A percentile compares a stretch with the other conserved stretches of the same genome.
Conservation (phyloP, 2,329 filamentous ascomycete species). For the Diplodia intermedia region DNA sequence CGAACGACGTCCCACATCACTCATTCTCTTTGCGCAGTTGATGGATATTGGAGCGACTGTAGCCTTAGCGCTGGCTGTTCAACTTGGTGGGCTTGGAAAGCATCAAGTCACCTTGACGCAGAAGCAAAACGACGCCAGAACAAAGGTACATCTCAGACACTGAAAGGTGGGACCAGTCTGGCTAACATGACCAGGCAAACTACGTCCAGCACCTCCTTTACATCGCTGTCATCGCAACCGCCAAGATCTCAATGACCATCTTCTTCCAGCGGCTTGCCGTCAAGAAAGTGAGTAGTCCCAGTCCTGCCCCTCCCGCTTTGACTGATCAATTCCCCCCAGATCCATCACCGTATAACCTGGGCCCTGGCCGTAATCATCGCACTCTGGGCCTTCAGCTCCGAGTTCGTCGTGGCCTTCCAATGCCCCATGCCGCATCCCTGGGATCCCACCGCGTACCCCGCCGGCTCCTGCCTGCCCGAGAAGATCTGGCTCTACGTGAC, state of each 20-base stretch:
- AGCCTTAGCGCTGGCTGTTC: not conserved
- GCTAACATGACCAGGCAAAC: constrained; percentile 2
- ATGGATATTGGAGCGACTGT: constrained; percentile 21
- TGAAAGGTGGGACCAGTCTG: not conserved
- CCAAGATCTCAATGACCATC: constrained; percentile 14
- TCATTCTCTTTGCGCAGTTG: not conserved
- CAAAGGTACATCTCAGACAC: not conserved
- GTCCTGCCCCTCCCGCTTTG: not conserved
- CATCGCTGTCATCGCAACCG: constrained; percentile 11
- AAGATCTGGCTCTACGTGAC: constrained; percentile 15
- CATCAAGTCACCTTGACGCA: not conserved
- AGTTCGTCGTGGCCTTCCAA: constrained; percentile 8
- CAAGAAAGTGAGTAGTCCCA: not conserved
- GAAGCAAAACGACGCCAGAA: not conserved
- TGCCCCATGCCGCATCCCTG: constrained; percentile 17
- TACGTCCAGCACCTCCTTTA: constrained; percentile 16
- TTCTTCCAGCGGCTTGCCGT: constrained; percentile 19
- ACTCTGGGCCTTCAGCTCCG: not conserved
- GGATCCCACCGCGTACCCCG: constrained; percentile 7
- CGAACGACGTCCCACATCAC: not conserved
- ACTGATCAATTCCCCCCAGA: not conserved
- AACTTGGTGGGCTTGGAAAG: constrained; percentile 1
- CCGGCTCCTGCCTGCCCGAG: constrained; percentile 14
- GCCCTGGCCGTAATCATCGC: not conserved
- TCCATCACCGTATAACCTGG: constrained; percentile 10